phyloP scores from a whole-genome alignment of 805 yeast genomes.

The Wilhelminamyces savonicus region DNA sequence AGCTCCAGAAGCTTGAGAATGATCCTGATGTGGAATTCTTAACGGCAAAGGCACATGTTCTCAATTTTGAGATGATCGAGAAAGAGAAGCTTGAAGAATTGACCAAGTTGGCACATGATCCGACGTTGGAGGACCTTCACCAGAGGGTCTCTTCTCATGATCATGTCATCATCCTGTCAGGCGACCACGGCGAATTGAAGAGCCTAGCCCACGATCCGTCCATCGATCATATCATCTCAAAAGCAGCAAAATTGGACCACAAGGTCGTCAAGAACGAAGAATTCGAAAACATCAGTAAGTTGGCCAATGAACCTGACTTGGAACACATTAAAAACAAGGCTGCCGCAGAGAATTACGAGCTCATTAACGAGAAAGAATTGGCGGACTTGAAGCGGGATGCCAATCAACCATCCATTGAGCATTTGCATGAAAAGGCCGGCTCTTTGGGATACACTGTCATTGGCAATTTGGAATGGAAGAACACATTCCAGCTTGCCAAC shows the following conservation, averaged over 20 bases:
- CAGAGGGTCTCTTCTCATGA: too few relatives aligned
- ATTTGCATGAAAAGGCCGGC: slow-evolving; percentile 10
- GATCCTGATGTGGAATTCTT: slow-evolving; percentile 17
- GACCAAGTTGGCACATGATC: too few relatives aligned
- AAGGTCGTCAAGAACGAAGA: slow-evolving; percentile 11
- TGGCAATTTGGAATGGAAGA: neutral
- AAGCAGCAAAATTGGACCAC: slow-evolving; percentile 10
- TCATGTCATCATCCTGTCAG: too few relatives aligned
- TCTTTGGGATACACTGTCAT: slow-evolving; percentile 1
- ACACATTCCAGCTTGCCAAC: slow-evolving; percentile 2
- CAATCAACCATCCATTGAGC: slow-evolving; percentile 13
- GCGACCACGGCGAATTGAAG: slow-evolving; percentile 4
- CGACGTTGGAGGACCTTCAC: too few relatives aligned
- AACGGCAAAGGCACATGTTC: slow-evolving; percentile 5
- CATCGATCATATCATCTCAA: slow-evolving; percentile 8
- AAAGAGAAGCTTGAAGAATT: too few relatives aligned
- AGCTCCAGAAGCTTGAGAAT: too few relatives aligned
- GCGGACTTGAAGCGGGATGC: slow-evolving; percentile 7
- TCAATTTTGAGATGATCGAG: slow-evolving; percentile 6
- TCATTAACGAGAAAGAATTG: slow-evolving; percentile 8
- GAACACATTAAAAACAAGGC: slow-evolving; percentile 9
- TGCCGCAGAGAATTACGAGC: slow-evolving; percentile 7
- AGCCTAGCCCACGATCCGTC: slow-evolving; percentile 9
- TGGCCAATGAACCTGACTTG: slow-evolving; percentile 7
- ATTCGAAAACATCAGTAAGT: slow-evolving; percentile 5